These are phyloP conservation scores for Aphelidium insulamus DNA, from an alignment of 371 early-diverging fungal species.

Conservation along the genomic window DNA sequence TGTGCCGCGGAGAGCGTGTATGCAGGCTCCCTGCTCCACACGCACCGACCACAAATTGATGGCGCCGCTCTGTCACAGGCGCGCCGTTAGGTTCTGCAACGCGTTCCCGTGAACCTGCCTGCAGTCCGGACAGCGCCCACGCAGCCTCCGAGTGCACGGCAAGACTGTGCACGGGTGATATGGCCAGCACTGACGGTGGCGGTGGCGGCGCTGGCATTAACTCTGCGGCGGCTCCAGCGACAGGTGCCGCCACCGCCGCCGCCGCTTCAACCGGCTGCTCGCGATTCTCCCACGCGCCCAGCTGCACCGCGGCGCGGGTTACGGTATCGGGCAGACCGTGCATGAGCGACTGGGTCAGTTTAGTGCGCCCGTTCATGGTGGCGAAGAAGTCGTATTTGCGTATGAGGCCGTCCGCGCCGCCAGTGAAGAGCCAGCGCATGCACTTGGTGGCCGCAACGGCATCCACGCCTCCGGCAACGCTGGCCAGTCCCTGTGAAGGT, in stretches of 20 bases:
- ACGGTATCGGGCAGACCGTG: conserved; percentile 72
- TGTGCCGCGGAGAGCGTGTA: conserved; percentile 44
- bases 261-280: conserved; percentile 21
- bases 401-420: conserved; percentile 78
- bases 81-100: conserved; percentile 2
- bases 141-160: conserved; percentile 76
- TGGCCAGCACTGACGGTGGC: not conserved
- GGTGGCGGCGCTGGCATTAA: not conserved
- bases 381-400: conserved; percentile 78
- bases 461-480: no score
- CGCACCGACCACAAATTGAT: conserved; percentile 71
- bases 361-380: conserved; percentile 58
- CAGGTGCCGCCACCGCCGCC: not conserved
- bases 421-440: conserved; percentile 80
- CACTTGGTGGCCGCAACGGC: conserved; percentile 46
- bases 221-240: not conserved
- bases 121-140: conserved; percentile 58
- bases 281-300: conserved; percentile 82
- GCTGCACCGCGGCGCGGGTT: conserved; percentile 48
- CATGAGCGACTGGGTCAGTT: conserved; percentile 56
- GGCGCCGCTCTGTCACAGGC: conserved; percentile 37
- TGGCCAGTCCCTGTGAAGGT: no score
- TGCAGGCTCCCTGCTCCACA: conserved; percentile 77
- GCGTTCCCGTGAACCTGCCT: conserved; percentile 11
- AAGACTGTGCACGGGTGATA: conserved; percentile 75